phyloP scores from a whole-genome alignment of 208 protist genomes.

The Vickermania spadyakhi region DNA sequence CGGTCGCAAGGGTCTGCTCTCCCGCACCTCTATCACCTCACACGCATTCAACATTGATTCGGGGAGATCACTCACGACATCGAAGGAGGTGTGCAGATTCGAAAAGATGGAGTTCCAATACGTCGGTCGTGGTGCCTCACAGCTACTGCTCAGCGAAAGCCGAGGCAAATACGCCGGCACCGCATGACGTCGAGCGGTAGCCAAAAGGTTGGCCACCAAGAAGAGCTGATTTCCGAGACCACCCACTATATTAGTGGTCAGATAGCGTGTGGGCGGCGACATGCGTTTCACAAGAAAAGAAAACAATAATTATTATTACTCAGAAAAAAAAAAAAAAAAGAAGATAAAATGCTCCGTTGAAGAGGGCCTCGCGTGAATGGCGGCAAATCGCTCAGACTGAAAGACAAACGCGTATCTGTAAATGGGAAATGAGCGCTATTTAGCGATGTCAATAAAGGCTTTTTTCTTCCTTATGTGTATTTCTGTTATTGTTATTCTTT shows the following conservation, averaged over 20 bases:
- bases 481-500: too few species aligned
- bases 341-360: constrained; percentile 10
- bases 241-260: constrained; percentile 79
- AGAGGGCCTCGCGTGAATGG: too few species aligned
- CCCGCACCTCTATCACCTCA: constrained; percentile 35
- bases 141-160: constrained; percentile 45
- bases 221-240: constrained; percentile 85
- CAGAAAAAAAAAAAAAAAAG: constrained; percentile 11
- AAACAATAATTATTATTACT: not conserved
- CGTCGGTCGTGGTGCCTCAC: constrained; percentile 51
- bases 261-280: constrained; percentile 2
- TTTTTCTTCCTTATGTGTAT: too few species aligned
- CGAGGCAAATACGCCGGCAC: constrained; percentile 32
- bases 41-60: not conserved
- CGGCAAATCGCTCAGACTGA: not conserved
- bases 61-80: constrained; percentile 18
- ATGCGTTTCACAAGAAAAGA: not conserved
- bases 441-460: too few species aligned
- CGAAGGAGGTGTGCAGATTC: constrained; percentile 17
- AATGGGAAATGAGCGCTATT: too few species aligned
- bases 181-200: constrained; percentile 37
- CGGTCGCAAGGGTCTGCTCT: constrained; percentile 33
- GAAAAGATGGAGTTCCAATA: constrained; percentile 75
- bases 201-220: constrained; percentile 68
- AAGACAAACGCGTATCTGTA: too few species aligned